Conservation (phyloP, 164 flowering plant genomes). For the Amborella trichopoda region DNA sequence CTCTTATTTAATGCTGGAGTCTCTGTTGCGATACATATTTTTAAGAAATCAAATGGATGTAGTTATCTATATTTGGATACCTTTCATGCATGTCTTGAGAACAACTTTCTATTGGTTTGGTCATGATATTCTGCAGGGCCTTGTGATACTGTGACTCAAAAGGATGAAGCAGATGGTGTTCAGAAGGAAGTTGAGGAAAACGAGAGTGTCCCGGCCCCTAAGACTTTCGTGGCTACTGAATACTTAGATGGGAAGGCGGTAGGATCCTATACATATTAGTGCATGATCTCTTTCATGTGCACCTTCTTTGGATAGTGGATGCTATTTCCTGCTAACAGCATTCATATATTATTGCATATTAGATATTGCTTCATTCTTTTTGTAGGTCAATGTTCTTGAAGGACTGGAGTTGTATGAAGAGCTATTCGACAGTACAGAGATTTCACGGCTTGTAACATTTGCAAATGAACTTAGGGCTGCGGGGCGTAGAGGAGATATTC, state of each 20-base stretch:
- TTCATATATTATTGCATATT: too few species aligned
- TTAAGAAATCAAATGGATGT: too few species aligned
- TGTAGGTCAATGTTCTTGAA: slow-evolving; percentile 68
- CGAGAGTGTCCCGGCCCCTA: slow-evolving; percentile 22
- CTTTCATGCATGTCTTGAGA: too few species aligned
- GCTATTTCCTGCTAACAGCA: too few species aligned
- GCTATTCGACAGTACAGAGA: slow-evolving; percentile 35
- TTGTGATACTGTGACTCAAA: slow-evolving; percentile 12
- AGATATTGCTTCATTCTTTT: background rate
- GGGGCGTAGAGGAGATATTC: slow-evolving; percentile 63
- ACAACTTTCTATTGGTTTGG: background rate
- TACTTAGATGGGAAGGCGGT: slow-evolving; percentile 57
- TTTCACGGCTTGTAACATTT: slow-evolving; percentile 42
- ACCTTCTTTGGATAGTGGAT: too few species aligned
- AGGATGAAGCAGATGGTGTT: slow-evolving; percentile 17
- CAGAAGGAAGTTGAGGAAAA: slow-evolving; percentile 24
- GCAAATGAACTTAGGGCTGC: slow-evolving; percentile 72
- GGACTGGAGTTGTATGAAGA: slow-evolving; percentile 66
- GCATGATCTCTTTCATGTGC: too few species aligned
- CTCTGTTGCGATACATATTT: too few species aligned
- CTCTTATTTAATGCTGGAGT: too few species aligned
- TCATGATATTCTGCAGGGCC: slow-evolving; percentile 12
- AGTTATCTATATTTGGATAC: too few species aligned
- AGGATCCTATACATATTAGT: slow-evolving; percentile 7
- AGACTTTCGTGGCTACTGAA: slow-evolving; percentile 49